Percentiles rank a stretch among this genome's conserved stretches.
These are phyloP conservation scores for Cyberlindnera euphorbiiphila DNA, from an alignment of 805 yeast species.

Conservation along the genomic window DNA sequence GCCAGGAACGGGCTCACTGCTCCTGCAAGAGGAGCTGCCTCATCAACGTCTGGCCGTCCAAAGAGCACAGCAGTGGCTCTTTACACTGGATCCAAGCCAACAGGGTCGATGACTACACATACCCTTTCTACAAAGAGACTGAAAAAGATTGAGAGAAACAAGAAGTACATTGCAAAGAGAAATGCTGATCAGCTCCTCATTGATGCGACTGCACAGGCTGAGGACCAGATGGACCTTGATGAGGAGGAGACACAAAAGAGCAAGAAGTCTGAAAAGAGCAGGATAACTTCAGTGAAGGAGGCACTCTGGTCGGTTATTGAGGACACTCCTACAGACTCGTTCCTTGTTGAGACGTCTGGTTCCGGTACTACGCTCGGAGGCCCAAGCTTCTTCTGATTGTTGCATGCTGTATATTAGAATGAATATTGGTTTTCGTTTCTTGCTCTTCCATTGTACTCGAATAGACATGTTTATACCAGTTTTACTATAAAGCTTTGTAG, in stretches of 20 bases:
- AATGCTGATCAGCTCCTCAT: constrained; percentile 38
- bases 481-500: no score
- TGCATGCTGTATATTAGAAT: neutral
- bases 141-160: constrained; percentile 75
- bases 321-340: constrained; percentile 45
- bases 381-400: constrained; percentile 33
- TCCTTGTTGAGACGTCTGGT: constrained; percentile 44
- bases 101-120: constrained; percentile 42
- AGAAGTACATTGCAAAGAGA: constrained; percentile 64
- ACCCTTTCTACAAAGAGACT: constrained; percentile 75
- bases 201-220: constrained; percentile 46
- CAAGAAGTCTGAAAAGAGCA: constrained; percentile 18
- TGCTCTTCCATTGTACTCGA: neutral
- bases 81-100: constrained; percentile 31
- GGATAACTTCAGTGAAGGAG: constrained; percentile 49
- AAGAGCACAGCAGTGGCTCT: constrained; percentile 41
- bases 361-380: constrained; percentile 86
- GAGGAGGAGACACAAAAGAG: constrained; percentile 14
- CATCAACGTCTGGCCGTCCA: constrained; percentile 37
- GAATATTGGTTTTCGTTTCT: neutral
- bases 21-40: constrained; percentile 45
- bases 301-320: constrained; percentile 73
- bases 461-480: no score
- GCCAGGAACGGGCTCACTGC: constrained; percentile 37
- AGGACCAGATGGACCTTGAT: constrained; percentile 49